A percentile compares a stretch with the other conserved stretches of the same genome.
Conservation (phyloP, 108 stramenopile genomes). For the Nannochloropsis gaditana region DNA sequence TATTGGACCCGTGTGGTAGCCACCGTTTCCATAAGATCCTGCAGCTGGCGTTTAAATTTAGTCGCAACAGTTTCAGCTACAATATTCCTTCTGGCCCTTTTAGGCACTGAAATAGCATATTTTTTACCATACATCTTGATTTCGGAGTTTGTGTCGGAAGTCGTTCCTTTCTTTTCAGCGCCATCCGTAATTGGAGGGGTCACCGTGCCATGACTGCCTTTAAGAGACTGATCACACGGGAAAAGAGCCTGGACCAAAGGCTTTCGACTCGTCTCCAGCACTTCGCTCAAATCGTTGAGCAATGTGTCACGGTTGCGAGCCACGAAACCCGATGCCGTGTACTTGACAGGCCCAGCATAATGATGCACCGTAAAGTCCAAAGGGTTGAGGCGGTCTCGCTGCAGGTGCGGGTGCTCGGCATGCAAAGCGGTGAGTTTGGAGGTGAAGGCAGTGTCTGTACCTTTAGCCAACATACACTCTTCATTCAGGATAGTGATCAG, state of each 20-base stretch:
- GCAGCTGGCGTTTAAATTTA: conserved; percentile 65
- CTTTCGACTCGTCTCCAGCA: background rate
- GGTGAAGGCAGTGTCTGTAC: conserved; percentile 53
- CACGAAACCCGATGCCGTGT: conserved; percentile 66
- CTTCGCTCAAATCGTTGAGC: conserved; percentile 58
- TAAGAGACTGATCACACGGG: background rate
- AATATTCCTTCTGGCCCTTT: background rate
- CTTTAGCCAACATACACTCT: conserved; percentile 58
- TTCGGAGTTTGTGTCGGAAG: background rate
- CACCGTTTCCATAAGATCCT: conserved; percentile 71
- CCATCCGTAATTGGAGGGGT: background rate
- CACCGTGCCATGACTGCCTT: no score
- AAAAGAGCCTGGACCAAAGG: background rate
- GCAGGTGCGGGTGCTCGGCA: conserved; percentile 33
- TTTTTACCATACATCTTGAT: background rate
- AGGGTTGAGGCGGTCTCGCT: conserved; percentile 33
- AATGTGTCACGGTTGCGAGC: conserved; percentile 82
- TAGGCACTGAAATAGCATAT: background rate
- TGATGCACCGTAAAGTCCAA: conserved; percentile 36
- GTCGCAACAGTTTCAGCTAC: conserved; percentile 27
- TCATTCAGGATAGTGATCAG: conserved; percentile 62
- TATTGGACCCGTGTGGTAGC: conserved; percentile 63
- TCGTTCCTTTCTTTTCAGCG: background rate
- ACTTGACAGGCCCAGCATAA: conserved; percentile 58
- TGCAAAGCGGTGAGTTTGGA: conserved; percentile 51